Base-by-base conservation (phyloP, 805 yeast genomes). In the Cyberlindnera xishuangbannaensis region DNA sequence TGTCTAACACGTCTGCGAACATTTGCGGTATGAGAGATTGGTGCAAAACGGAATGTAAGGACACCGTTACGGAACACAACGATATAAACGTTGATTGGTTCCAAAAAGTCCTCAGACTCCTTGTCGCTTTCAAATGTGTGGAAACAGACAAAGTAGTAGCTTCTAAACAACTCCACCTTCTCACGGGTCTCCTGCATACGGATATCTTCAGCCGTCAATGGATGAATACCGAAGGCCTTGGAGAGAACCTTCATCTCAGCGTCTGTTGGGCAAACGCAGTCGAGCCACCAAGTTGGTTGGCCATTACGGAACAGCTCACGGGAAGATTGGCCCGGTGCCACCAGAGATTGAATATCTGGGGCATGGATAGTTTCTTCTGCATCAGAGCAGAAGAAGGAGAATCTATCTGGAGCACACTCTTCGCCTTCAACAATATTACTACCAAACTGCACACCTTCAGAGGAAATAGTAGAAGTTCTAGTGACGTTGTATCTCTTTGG, bases 141-240 rank as follows among this genome's bases (percentile, higher is more conserved):
- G 74, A 92, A 92, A 70, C 95, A 84, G 26, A 92, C 95, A 65
- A 92, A 87, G 60, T 92, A 90, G 61, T 90, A 90, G 45, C 76
- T 74, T 48, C 78, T 76, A 70, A 90, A 90, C 41, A 90, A 66
- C 61, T 90, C 98, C 19, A 90, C 97, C 61, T 90, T 90, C 64
- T 90, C 98, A 62, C 98, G 87, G 16, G 95, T 76, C 63, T 90
- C 98, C 62, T 88, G 95, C 76, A 86, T 83, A 37, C 95, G 68
- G 44, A 90, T 88, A 77, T 90, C 98, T 63, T 90, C 98, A 2
- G 96, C 87, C 0, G 98, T 90, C 67, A 90, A 77, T 19, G 98
- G 98, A 66, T 90, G 98, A 61, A 90, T 85, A 8, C 96, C 95
- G 59, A 90, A 90, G 0, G 97, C 92, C 50, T 88, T 88, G 8